These are phyloP conservation scores for Tylopilus felleus DNA, from an alignment of 768 basidiomycete species.

Conservation along the genomic window DNA sequence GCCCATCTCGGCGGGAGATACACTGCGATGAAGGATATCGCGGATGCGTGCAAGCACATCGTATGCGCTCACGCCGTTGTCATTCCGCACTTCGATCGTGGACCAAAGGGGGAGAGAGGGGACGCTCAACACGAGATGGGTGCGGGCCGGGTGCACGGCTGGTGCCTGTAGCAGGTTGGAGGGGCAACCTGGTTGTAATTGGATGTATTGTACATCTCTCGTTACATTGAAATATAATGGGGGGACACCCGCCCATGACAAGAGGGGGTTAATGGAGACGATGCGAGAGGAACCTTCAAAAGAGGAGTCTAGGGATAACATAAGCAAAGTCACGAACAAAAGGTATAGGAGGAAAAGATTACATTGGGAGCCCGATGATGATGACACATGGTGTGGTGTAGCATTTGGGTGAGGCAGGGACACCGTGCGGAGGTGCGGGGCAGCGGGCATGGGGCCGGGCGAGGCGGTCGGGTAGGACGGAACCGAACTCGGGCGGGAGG, in stretches of 20 bases:
- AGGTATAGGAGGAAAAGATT: neutral
- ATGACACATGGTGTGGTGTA: conserved; percentile 12
- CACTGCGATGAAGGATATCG: conserved; percentile 26
- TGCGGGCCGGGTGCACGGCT: conserved; percentile 22
- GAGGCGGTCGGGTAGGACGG: conserved; percentile 15
- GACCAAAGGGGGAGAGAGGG: conserved; percentile 26
- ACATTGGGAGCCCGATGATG: conserved; percentile 20
- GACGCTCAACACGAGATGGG: conserved; percentile 18
- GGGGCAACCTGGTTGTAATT: conserved; percentile 15
- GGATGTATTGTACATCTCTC: conserved; percentile 24
- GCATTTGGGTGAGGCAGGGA: conserved; percentile 33
- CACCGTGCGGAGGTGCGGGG: conserved; percentile 28
- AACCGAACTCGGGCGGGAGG: conserved; percentile 4
- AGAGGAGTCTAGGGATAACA: conserved; percentile 9
- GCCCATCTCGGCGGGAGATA: conserved; percentile 25
- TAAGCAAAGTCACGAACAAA: conserved; percentile 4
- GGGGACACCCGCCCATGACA: conserved; percentile 18
- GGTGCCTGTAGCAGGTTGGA: conserved; percentile 16
- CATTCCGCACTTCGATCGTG: conserved; percentile 30
- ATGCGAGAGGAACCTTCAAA: conserved; percentile 14
- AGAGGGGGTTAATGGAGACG: conserved; percentile 24
- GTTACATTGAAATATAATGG: conserved; percentile 26
- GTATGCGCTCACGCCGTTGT: conserved; percentile 24
- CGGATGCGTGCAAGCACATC: conserved; percentile 29
- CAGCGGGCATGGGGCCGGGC: conserved; percentile 21